Percentiles rank a stretch among this genome's conserved stretches.
Conservation (phyloP, 306 rosid species). For the Casuarina equisetifolia region DNA sequence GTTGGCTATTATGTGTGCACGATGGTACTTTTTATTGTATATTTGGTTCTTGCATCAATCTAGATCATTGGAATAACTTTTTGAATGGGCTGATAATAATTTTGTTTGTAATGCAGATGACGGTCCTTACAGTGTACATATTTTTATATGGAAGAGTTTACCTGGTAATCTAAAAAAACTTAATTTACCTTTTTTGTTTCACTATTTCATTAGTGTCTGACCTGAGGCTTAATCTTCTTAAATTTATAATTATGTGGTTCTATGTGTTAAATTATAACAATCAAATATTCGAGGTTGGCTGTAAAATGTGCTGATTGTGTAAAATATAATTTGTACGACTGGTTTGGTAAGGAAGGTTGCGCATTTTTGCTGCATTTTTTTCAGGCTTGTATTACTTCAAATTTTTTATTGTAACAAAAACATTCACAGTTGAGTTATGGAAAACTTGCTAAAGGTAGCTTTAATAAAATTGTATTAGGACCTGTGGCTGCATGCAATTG, state of each 20-base stretch:
- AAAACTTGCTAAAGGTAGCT: not conserved
- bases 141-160: slow-evolving; percentile 91
- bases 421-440: not conserved
- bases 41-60: not conserved
- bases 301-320: not conserved
- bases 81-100: slow-evolving; percentile 14
- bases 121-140: slow-evolving; percentile 84
- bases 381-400: not conserved
- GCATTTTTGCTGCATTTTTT: not conserved
- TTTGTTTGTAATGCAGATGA: slow-evolving; percentile 69
- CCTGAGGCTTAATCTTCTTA: not conserved
- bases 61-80: slow-evolving; percentile 4
- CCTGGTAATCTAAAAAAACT: slow-evolving; percentile 57
- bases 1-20: slow-evolving; percentile 96
- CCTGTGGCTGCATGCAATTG: not conserved
- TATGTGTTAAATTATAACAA: not conserved
- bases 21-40: slow-evolving; percentile 54
- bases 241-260: not conserved
- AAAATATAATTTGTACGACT: not conserved
- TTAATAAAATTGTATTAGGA: not conserved
- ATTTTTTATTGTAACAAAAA: not conserved
- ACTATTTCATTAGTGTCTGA: slow-evolving; percentile 6
- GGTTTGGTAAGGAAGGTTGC: not conserved
- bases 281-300: not conserved
- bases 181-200: slow-evolving; percentile 13